These are phyloP conservation scores for Gastrolobium bilobum DNA, from an alignment of 306 rosid species.

Conservation along the genomic window DNA sequence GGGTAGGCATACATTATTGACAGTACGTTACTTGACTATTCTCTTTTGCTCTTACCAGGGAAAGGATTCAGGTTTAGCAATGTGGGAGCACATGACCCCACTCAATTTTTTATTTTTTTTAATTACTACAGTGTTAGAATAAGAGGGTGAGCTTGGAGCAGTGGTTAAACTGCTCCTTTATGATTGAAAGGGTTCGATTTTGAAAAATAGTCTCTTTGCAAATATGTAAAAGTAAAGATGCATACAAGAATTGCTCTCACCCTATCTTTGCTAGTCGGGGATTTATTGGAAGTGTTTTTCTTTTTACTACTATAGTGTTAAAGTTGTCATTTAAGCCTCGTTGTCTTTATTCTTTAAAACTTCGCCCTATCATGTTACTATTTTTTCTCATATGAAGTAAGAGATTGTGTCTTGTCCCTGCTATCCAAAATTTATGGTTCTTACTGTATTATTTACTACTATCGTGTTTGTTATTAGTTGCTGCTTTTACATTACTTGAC, in stretches of 20 bases:
- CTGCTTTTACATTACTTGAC: conserved; percentile 22
- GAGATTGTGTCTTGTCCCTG: background rate
- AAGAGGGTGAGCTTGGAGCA: no score
- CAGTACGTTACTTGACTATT: background rate
- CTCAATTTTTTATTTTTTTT: background rate
- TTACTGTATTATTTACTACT: conserved; percentile 5
- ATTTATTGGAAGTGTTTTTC: no score
- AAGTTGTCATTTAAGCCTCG: conserved; percentile 22
- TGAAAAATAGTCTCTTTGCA: no score
- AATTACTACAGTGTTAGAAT: background rate
- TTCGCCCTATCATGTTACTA: background rate
- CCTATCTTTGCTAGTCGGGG: no score
- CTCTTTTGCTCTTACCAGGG: background rate
- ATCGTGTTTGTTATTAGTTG: conserved; percentile 11
- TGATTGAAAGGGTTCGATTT: no score
- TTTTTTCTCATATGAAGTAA: conserved; percentile 9
- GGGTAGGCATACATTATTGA: conserved; percentile 2
- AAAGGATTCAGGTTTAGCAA: background rate
- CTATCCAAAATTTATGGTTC: conserved; percentile 6
- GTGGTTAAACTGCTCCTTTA: no score
- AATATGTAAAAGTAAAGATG: no score
- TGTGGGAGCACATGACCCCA: conserved; percentile 2
- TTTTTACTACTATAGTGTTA: background rate
- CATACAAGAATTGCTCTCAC: no score
- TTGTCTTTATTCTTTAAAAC: background rate